Evolutionary conservation across 805 yeast species (phyloP).

Genomic region (Teunomyces lycoperdinae): DNA sequence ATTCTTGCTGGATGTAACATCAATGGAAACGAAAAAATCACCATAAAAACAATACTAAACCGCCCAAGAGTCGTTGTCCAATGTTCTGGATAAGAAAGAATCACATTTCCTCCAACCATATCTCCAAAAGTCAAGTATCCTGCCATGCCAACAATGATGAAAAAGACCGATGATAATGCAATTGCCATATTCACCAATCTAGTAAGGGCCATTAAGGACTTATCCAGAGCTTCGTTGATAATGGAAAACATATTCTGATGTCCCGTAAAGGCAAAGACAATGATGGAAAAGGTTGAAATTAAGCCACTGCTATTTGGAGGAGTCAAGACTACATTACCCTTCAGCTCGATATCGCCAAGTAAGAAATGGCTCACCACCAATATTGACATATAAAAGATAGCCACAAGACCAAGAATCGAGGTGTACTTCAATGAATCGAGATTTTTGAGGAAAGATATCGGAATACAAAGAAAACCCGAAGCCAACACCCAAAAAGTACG

Average conservation of each 20-base stretch:
- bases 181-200: conserved; percentile 53
- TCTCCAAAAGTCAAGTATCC: conserved; percentile 91
- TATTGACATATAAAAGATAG: conserved; percentile 74
- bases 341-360: conserved; percentile 45
- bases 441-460: conserved; percentile 69
- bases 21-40: conserved; percentile 80
- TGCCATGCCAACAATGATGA: conserved; percentile 68
- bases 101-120: conserved; percentile 72
- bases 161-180: conserved; percentile 56
- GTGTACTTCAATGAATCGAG: conserved; percentile 84
- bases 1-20: conserved; percentile 90
- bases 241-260: conserved; percentile 93
- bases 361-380: conserved; percentile 73
- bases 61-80: conserved; percentile 74
- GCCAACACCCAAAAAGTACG: conserved; percentile 62
- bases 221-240: conserved; percentile 71
- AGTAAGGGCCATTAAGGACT: conserved; percentile 45
- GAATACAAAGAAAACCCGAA: conserved; percentile 44
- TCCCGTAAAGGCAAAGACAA: conserved; percentile 92
- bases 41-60: conserved; percentile 74
- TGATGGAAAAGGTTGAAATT: conserved; percentile 75
- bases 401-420: conserved; percentile 74
- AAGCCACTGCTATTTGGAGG: conserved; percentile 49
- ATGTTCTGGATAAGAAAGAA: conserved; percentile 64
- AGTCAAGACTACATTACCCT: conserved; percentile 29